Evolutionary conservation across 768 basidiomycete genomes (phyloP).

Genomic region (Zangia roseola): DNA sequence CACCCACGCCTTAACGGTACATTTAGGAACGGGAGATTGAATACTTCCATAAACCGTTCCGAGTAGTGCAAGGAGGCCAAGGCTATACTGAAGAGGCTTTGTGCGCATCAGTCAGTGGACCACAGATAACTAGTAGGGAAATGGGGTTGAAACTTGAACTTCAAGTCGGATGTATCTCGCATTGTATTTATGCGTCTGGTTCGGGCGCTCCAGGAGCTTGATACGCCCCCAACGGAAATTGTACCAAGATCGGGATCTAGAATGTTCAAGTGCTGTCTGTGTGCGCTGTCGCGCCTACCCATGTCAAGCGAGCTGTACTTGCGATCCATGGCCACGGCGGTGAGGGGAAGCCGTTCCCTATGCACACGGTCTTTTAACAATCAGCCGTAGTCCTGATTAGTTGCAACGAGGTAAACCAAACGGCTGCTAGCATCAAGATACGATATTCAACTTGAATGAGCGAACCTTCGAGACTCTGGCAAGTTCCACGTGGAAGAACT

Average conservation of each 20-base stretch:
- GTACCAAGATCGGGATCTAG: background rate
- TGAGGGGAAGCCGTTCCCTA: too few relatives aligned
- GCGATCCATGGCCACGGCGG: too few relatives aligned
- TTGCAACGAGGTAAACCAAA: too few relatives aligned
- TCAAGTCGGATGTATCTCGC: background rate
- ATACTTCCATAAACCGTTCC: background rate
- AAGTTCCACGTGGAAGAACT: too few relatives aligned
- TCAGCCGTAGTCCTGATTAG: too few relatives aligned
- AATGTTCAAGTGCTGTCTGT: background rate
- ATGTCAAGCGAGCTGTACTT: background rate
- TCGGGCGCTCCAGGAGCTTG: background rate
- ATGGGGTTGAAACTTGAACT: too few relatives aligned
- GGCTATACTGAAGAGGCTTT: background rate
- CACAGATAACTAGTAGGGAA: background rate
- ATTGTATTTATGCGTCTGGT: background rate
- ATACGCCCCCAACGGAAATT: background rate
- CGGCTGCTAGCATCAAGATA: too few relatives aligned
- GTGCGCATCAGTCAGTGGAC: conserved; percentile 1
- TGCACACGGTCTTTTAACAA: too few relatives aligned
- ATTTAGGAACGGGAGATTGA: background rate
- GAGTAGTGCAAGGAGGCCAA: conserved; percentile 2
- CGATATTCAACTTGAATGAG: too few relatives aligned
- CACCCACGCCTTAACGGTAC: conserved; percentile 15
- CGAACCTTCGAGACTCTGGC: too few relatives aligned
- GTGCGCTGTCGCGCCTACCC: background rate